Base-by-base conservation (phyloP, 176 grass and related monocot species). In the Eleusine coracana region DNA sequence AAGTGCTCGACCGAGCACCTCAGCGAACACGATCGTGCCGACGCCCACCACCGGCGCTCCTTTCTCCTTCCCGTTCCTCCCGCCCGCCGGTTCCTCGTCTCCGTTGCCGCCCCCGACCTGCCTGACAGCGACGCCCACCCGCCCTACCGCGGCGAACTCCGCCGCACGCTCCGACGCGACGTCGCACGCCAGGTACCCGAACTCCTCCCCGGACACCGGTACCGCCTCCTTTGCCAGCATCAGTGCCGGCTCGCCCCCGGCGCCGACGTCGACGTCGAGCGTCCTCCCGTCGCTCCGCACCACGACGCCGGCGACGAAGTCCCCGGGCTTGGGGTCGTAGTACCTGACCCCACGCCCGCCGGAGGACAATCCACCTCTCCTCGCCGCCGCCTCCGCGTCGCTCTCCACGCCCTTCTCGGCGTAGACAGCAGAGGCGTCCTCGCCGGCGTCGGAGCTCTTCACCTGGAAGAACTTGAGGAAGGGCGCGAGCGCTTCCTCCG, bases 1-100 rank as follows among this genome's bases (percentile, higher is more conserved):
- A 84, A 94, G 89, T 71, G 92, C 92, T 74, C 90, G 95, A 82
- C 95, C 90, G 13, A 94, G 89, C 49, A 92, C 92, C 88, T 97
- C 90, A 0, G 84, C 75, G 14, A 92, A 97, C 73, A 97, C 87
- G 70, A 97, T 65, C 42, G 82, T 82, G 39, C 95, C 92, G 31
- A 86, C 76, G 74, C 73, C 88, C 77, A 89, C 28, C 52, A 86
- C 84, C 38, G 86, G 85, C 62, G 76, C 69, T 0, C 72, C 54
- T 23, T 79, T 82, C 16, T 31, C 83, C 73, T 82, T 94, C 20
- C 66, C 85, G 15, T 66, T 82, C 62, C 69, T 88, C 39, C 75
- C 48, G 23, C 16, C 18, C 44, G 40, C 37, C 55, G 44, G 11
- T 5, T 54, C 82, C 46, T 10, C 87, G 42, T 78, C 37, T 6